Percentiles rank a stretch among this genome's conserved stretches.
Evolutionary conservation across 2,329 filamentous ascomycete species (phyloP).

Genomic region (Truncatella angustata): DNA sequence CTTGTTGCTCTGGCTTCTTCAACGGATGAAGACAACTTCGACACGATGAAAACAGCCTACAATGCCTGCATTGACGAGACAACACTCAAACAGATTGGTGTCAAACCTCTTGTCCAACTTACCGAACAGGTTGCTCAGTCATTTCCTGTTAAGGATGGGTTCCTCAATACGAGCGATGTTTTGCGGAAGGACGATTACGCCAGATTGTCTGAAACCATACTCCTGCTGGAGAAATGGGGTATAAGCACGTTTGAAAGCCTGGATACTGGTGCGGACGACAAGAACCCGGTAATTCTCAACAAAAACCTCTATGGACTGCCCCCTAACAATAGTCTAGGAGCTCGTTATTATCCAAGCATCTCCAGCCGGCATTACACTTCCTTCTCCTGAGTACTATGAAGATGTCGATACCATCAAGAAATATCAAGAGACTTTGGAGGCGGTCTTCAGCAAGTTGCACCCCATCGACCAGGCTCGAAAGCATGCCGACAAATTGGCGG

Average conservation of each 20-base stretch:
- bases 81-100: conserved; percentile 51
- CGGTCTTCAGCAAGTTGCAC: conserved; percentile 33
- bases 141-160: conserved; percentile 35
- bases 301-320: too few species aligned
- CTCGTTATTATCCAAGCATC: conserved; percentile 35
- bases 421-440: conserved; percentile 45
- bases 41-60: conserved; percentile 64
- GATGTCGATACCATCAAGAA: conserved; percentile 49
- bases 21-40: conserved; percentile 61
- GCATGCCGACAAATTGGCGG: conserved; percentile 26
- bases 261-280: conserved; percentile 40
- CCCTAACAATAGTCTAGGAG: too few species aligned
- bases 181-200: conserved; percentile 25
- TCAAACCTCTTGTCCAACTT: conserved; percentile 53
- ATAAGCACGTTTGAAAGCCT: conserved; percentile 37
- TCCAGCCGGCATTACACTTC: conserved; percentile 54
- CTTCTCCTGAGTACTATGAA: conserved; percentile 60
- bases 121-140: conserved; percentile 49
- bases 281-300: conserved; percentile 37
- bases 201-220: conserved; percentile 42
- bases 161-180: conserved; percentile 17
- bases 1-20: conserved; percentile 35
- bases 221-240: conserved; percentile 44
- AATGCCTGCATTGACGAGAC: conserved; percentile 64
- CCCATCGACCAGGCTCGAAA: conserved; percentile 20